These are phyloP conservation scores for Pelagophyceae sp. DNA, from an alignment of 352 stramenopile genomes.

Conservation along the genomic window DNA sequence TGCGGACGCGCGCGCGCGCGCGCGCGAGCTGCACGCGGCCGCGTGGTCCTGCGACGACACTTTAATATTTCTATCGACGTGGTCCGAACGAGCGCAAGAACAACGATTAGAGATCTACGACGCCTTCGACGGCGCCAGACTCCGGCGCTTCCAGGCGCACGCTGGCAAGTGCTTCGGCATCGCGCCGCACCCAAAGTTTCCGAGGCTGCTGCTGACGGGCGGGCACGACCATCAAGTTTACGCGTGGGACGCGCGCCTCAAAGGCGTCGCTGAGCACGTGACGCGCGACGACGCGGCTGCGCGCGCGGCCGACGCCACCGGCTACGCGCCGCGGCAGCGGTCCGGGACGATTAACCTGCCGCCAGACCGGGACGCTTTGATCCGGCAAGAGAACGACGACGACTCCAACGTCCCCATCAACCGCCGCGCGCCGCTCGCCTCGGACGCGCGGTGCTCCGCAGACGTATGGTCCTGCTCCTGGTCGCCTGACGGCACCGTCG, in stretches of 20 bases:
- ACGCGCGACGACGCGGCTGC: background rate
- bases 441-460: slow-evolving; percentile 46
- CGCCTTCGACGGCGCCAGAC: slow-evolving; percentile 26
- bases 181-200: slow-evolving; percentile 59
- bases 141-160: slow-evolving; percentile 44
- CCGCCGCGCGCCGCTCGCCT: too few species aligned
- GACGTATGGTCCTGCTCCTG: slow-evolving; percentile 62
- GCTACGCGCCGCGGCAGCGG: too few species aligned
- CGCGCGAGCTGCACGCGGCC: background rate
- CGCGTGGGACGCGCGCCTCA: slow-evolving; percentile 44
- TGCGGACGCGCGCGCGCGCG: background rate
- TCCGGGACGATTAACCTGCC: slow-evolving; percentile 23
- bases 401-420: background rate
- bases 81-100: slow-evolving; percentile 10
- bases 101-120: slow-evolving; percentile 36
- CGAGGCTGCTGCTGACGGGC: slow-evolving; percentile 60
- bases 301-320: slow-evolving; percentile 36
- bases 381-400: too few species aligned
- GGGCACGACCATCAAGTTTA: slow-evolving; percentile 68
- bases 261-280: slow-evolving; percentile 41
- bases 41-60: background rate
- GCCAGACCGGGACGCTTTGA: background rate
- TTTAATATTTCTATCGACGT: background rate
- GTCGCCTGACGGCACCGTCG: slow-evolving; percentile 42
- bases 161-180: slow-evolving; percentile 66